phyloP scores from a whole-genome alignment of 2,329 filamentous ascomycete species.

The Botrytis medusae region DNA sequence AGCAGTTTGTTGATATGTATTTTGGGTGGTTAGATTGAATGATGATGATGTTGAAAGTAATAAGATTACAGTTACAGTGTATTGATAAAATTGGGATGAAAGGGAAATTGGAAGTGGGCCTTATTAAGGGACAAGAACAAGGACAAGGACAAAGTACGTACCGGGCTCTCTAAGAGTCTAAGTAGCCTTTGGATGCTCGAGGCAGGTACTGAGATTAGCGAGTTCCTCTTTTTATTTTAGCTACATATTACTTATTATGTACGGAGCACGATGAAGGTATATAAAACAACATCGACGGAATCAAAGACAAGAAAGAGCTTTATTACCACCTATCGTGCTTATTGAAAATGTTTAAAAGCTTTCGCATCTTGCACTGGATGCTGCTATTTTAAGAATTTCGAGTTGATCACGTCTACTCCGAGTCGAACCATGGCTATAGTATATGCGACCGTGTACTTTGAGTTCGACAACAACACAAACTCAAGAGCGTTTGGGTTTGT shows the following conservation, averaged over 20 bases:
- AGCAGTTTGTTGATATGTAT: neutral
- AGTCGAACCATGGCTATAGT: neutral
- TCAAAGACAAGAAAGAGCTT: neutral
- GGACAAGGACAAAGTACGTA: neutral
- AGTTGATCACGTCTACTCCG: neutral
- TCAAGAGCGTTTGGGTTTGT: neutral
- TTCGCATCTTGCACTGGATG: neutral
- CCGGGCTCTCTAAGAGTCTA: too few relatives aligned
- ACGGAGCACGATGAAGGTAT: neutral
- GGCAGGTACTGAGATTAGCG: slow-evolving; percentile 13
- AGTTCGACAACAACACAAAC: neutral
- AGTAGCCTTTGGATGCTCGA: neutral
- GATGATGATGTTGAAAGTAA: neutral
- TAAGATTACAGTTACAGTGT: neutral
- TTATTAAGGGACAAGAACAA: neutral
- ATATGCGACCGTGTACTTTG: neutral
- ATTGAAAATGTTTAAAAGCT: neutral
- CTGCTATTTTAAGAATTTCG: neutral
- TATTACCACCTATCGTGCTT: too few relatives aligned
- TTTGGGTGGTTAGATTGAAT: neutral
- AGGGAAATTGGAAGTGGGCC: neutral
- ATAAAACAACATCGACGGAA: neutral
- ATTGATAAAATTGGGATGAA: slow-evolving; percentile 13
- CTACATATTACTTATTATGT: neutral
- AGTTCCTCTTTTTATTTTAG: neutral